Base-by-base conservation (phyloP, 768 basidiomycete genomes). In the Russula sp. region DNA sequence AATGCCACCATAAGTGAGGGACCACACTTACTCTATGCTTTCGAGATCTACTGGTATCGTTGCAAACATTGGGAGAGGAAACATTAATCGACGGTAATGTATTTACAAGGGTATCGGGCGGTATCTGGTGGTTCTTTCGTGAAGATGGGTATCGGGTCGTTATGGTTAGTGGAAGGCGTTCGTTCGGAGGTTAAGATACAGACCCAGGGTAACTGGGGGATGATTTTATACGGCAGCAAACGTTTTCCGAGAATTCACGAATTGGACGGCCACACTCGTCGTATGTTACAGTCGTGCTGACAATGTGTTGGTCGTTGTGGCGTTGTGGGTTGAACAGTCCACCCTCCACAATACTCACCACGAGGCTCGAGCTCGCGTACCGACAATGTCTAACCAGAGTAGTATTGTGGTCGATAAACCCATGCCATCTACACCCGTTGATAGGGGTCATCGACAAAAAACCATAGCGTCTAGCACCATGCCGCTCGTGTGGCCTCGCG, bases 401-500 rank as follows among this genome's bases (percentile, higher is more conserved):
- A 13, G 42, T 5, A 55, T 27, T 51, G 53, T 59, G 63, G 54
- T 39, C 20, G 49, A 50, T 27, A 37, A 6, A 20, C 7, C 11
- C 61, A 53, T 8, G 14, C 16, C 52, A 40, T 54, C 27, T 54
- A 48, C 16, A 14, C 6, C 45, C 20, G 14, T 34, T 35, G 32
- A 61, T 35, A 27, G 27, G 53, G 37, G 37, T 40, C 27, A 52
- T 58, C 18, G 34, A 56, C 50, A 48, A 52, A 52, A 37, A 16
- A 16, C 34, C 50, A 53, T 60, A 51, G 45, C 18, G 31, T n/a
- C 40, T 45, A 42, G 34, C n/a, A 32, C 51, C 42, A 56, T 31
- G 48, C 22, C 27, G 18, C 22, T 59, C 54, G 58, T 11, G 48
- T 32, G 54, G 58, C 13, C 73, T 84, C 82, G 67, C 76, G 76